These are phyloP conservation scores for Diaporthe sp. DNA, from an alignment of 2,329 filamentous ascomycete species.

Conservation along the genomic window DNA sequence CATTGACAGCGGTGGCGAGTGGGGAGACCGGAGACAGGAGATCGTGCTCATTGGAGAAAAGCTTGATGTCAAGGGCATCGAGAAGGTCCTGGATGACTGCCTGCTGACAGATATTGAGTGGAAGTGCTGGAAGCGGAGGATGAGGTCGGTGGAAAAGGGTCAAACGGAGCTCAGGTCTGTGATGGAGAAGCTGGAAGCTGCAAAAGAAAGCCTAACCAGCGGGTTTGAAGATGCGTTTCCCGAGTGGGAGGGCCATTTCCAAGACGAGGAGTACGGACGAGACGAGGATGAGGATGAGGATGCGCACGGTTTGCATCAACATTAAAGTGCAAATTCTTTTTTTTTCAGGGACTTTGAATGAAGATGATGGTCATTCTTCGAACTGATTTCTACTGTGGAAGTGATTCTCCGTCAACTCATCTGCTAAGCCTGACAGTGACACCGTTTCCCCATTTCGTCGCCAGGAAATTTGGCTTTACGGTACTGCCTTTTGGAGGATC, in stretches of 20 bases:
- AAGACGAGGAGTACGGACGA: constrained; percentile 19
- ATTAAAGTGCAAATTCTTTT: not conserved
- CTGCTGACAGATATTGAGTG: constrained; percentile 74
- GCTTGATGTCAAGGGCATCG: constrained; percentile 67
- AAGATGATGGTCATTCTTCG: not conserved
- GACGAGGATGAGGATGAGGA: constrained; percentile 14
- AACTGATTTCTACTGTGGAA: not conserved
- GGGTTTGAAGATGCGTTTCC: constrained; percentile 10
- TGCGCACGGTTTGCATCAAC: not conserved
- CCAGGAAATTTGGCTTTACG: not conserved
- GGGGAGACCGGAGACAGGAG: constrained; percentile 80
- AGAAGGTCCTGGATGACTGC: constrained; percentile 69
- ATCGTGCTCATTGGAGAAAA: constrained; percentile 81
- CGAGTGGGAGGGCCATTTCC: constrained; percentile 28
- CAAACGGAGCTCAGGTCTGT: not conserved
- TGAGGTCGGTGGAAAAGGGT: constrained; percentile 40
- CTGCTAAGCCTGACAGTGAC: not conserved
- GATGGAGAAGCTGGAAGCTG: constrained; percentile 2
- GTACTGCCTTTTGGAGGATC: not conserved
- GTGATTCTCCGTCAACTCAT: not conserved
- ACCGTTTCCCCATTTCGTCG: not conserved
- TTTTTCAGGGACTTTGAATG: not conserved
- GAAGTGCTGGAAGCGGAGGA: constrained; percentile 51
- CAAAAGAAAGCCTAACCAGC: constrained; percentile 4
- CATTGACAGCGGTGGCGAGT: constrained; percentile 68